phyloP scores from a whole-genome alignment of 2,329 filamentous ascomycete species.

The Tolypocladium tropicale region DNA sequence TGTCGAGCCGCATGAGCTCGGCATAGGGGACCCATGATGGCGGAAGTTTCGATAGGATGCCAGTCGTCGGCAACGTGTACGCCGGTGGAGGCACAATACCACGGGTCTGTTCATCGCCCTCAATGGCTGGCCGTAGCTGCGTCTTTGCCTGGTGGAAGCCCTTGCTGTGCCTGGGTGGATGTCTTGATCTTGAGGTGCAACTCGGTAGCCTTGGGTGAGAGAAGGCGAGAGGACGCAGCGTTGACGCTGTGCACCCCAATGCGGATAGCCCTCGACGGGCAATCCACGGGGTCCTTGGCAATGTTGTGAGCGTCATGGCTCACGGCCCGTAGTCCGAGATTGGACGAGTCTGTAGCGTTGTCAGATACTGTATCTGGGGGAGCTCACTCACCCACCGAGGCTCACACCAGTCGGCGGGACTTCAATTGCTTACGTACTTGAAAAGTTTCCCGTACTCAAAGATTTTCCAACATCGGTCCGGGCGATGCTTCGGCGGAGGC shows the following conservation, averaged over 20 bases:
- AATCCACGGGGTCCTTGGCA: background rate
- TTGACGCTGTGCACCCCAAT: background rate
- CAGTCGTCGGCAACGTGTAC: conserved; percentile 63
- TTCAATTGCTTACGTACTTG: background rate
- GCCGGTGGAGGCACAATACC: conserved; percentile 7
- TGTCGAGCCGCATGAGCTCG: conserved; percentile 72
- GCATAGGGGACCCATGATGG: conserved; percentile 66
- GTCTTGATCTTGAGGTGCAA: background rate
- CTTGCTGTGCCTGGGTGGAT: conserved; percentile 6
- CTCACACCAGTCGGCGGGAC: background rate
- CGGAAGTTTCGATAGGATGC: conserved; percentile 61
- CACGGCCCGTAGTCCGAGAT: background rate
- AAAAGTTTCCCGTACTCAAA: no score
- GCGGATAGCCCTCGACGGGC: background rate
- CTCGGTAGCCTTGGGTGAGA: background rate
- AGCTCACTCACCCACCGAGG: background rate
- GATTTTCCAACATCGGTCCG: background rate
- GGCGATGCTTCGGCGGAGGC: background rate
- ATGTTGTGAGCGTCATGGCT: background rate
- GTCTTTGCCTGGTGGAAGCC: conserved; percentile 14
- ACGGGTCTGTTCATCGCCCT: background rate
- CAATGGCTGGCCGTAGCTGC: conserved; percentile 6
- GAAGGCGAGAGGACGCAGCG: background rate
- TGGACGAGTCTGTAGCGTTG: background rate
- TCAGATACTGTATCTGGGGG: background rate